Base-by-base conservation (phyloP, 2,329 filamentous ascomycete species). In the Diaporthe capsici region DNA sequence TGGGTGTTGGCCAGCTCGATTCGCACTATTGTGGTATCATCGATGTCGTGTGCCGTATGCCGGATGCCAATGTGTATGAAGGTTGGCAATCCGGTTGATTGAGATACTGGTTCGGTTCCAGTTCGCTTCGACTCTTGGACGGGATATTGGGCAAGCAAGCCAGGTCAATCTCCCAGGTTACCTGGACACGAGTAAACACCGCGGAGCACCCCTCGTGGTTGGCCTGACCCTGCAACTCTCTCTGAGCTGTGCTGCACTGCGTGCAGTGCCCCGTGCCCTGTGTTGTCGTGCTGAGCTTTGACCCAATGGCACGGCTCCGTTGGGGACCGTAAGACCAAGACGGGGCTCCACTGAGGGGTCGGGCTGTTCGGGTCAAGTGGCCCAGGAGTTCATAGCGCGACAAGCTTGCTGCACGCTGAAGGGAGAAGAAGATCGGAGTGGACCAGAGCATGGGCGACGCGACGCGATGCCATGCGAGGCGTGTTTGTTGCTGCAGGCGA, bases 241-340 rank as follows among this genome's bases (percentile, higher is more conserved):
- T n/a, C 49, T 53, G 34, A 55, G 49, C 65, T 70, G 34, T 70
- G 65, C 49, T 55, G 65, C 22, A 65, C 65, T 42, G 63, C 49
- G 31, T 65, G 25, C 31, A 34, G 39, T 20, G 60, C 13, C 31
- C 47, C 39, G 63, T 53, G 47, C 20, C 28, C 63, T 70, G 65
- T 31, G 65, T 70, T 70, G 65, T 70, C 65, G 65, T 70, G 65
- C 65, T 70, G 65, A 68, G 65, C 47, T 68, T 53, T 55, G 65
- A 55, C 65, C 65, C 65, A 70, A 70, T 70, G 49, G 44, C 34
- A 70, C 65, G 49, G 49, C 65, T 39, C 63, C 63, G 13, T 68
- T 44, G 42, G 17, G 60, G 39, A 12, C 39, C 60, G 60, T 47
- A 39, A 34, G 47, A 51, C 63, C 63, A 53, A 25, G 34, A 15